Evolutionary conservation across 2,329 filamentous ascomycete species (phyloP).

Genomic region (Elsinoe batatas): DNA sequence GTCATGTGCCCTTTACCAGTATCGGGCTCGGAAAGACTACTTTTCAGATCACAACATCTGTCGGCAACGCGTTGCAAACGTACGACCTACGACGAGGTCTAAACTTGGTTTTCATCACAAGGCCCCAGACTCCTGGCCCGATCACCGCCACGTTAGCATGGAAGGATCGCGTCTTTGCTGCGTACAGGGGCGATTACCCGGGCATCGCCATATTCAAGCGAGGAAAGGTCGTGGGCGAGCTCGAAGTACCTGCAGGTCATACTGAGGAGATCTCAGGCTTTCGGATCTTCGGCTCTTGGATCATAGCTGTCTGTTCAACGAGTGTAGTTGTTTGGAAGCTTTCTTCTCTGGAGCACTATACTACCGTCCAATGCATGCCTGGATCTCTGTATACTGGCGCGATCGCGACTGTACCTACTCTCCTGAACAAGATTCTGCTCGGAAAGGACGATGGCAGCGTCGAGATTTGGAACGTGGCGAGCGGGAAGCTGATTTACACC

Average conservation of each 20-base stretch:
- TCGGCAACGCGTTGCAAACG: slow-evolving; percentile 82
- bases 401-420: slow-evolving; percentile 83
- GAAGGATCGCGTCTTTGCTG: slow-evolving; percentile 80
- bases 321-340: slow-evolving; percentile 86
- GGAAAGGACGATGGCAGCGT: slow-evolving; percentile 79
- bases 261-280: slow-evolving; percentile 66
- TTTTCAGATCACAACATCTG: slow-evolving; percentile 94
- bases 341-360: slow-evolving; percentile 76
- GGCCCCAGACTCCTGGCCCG: slow-evolving; percentile 73
- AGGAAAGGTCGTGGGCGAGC: slow-evolving; percentile 70
- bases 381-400: slow-evolving; percentile 60
- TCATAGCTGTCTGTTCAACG: slow-evolving; percentile 66
- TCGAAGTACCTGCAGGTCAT: slow-evolving; percentile 57
- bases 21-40: slow-evolving; percentile 85
- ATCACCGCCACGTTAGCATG: slow-evolving; percentile 84
- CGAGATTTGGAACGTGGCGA: slow-evolving; percentile 96
- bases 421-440: slow-evolving; percentile 89
- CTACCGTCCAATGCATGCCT: slow-evolving; percentile 57
- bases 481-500: slow-evolving; percentile 81
- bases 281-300: slow-evolving; percentile 80
- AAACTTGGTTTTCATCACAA: slow-evolving; percentile 85
- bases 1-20: slow-evolving; percentile 78
- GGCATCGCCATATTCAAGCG: slow-evolving; percentile 89
- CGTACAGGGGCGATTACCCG: slow-evolving; percentile 60
- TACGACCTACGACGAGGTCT: slow-evolving; percentile 88